Evolutionary conservation across 257 asterid genomes (phyloP).

Genomic region (Rubia yunnanensis): DNA sequence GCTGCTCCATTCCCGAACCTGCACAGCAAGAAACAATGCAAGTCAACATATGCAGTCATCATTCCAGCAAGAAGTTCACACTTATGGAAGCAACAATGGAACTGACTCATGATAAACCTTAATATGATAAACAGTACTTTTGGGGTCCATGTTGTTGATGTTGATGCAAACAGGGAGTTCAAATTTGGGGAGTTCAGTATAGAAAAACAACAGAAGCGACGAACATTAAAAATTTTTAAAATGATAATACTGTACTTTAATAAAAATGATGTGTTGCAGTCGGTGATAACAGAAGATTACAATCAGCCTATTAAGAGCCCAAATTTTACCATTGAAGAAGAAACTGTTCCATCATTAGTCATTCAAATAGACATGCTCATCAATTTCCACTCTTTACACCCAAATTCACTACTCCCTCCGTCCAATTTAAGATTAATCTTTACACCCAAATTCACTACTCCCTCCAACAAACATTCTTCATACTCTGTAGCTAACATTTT

Average conservation of each 20-base stretch:
- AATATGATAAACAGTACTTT: too few relatives aligned
- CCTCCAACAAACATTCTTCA: too few relatives aligned
- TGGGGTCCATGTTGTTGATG: not conserved
- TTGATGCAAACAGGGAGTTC: not conserved
- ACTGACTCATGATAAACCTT: not conserved
- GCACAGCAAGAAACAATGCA: slow-evolving; percentile 10
- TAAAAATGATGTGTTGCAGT: too few relatives aligned
- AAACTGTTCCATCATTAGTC: not conserved
- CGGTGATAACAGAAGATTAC: not conserved
- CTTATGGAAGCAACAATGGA: not conserved
- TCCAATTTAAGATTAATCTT: too few relatives aligned
- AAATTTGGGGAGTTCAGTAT: not conserved
- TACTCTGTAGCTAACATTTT: too few relatives aligned
- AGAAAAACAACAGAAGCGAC: not conserved
- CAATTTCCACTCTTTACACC: not conserved
- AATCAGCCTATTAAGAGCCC: not conserved
- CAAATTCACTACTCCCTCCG: not conserved
- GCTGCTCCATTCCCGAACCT: slow-evolving; percentile 25
- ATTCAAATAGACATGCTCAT: slow-evolving; percentile 2
- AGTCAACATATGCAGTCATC: not conserved
- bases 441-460: too few relatives aligned
- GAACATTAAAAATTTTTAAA: not conserved
- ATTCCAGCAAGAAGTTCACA: not conserved
- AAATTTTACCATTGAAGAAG: not conserved
- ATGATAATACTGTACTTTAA: not conserved